phyloP scores from a whole-genome alignment of 2,329 filamentous ascomycete species.

The Cadophora luteo-olivacea region DNA sequence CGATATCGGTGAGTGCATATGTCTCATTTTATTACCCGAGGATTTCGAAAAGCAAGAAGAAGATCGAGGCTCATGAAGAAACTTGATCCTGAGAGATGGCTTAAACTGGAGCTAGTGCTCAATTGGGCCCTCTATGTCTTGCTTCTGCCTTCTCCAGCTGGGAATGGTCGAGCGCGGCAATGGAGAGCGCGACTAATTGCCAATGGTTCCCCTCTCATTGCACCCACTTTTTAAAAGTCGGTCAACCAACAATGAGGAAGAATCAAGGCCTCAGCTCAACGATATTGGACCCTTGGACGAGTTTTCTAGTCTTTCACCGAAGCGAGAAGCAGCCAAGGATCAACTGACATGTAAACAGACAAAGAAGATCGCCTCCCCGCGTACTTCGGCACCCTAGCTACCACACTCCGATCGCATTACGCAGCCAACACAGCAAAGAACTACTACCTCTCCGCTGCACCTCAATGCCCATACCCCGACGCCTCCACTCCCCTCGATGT shows the following conservation, averaged over 20 bases:
- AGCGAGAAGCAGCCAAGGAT: background rate
- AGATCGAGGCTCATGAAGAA: background rate
- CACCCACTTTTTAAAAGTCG: too few relatives aligned
- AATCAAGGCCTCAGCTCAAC: background rate
- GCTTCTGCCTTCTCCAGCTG: background rate
- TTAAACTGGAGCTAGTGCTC: too few relatives aligned
- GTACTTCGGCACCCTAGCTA: slow-evolving; percentile 43
- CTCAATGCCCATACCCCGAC: slow-evolving; percentile 50
- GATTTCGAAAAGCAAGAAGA: background rate
- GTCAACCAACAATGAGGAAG: too few relatives aligned
- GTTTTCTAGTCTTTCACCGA: background rate
- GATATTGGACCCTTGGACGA: background rate
- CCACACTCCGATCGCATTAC: slow-evolving; percentile 41
- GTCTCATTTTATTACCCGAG: background rate
- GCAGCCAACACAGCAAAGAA: slow-evolving; percentile 32
- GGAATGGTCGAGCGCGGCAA: background rate
- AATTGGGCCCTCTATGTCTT: background rate
- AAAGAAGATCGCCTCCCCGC: slow-evolving; percentile 44
- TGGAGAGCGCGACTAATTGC: too few relatives aligned
- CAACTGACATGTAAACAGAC: slow-evolving; percentile 36
- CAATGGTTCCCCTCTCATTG: too few relatives aligned
- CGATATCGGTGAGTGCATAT: slow-evolving; percentile 43
- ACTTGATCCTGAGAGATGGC: background rate
- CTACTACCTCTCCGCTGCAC: slow-evolving; percentile 49
- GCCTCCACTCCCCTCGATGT: slow-evolving; percentile 43